phyloP scores from a whole-genome alignment of 2,329 filamentous ascomycete species.

The Truncatella angustata region DNA sequence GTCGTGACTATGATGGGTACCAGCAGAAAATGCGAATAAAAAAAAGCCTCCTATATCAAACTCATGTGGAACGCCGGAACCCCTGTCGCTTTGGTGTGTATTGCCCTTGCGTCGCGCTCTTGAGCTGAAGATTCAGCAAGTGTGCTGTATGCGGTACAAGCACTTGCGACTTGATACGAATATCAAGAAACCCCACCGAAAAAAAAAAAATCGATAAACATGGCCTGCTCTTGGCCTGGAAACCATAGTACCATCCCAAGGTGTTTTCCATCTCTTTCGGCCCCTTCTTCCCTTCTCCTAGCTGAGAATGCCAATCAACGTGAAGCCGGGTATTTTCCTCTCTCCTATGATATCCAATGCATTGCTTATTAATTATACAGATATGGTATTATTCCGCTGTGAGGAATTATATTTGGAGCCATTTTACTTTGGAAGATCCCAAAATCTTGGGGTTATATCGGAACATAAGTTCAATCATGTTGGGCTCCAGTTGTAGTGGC shows the following conservation, averaged over 20 bases:
- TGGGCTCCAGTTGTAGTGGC: slow-evolving; percentile 58
- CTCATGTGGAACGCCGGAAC: slow-evolving; percentile 3
- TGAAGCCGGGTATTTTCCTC: neutral
- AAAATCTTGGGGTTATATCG: too few species aligned
- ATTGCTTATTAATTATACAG: neutral
- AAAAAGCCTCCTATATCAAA: neutral
- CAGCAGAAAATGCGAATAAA: neutral
- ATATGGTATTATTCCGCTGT: neutral
- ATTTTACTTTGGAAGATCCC: too few species aligned
- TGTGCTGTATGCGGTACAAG: neutral
- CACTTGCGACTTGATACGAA: neutral
- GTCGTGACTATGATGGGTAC: neutral
- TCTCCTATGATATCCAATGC: neutral
- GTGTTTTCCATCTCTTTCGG: neutral
- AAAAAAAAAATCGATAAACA: neutral
- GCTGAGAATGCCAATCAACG: neutral
- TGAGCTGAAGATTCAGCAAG: neutral
- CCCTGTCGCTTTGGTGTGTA: slow-evolving; percentile 5
- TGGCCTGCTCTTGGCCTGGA: neutral
- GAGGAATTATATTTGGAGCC: too few species aligned
- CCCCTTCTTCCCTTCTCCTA: neutral
- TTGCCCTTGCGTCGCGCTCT: neutral
- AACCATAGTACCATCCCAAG: neutral
- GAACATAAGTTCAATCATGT: slow-evolving; percentile 34
- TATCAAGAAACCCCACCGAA: neutral